phyloP scores from a whole-genome alignment of 1,139 yeast genomes.

The Scheffersomyces illinoinensis region DNA sequence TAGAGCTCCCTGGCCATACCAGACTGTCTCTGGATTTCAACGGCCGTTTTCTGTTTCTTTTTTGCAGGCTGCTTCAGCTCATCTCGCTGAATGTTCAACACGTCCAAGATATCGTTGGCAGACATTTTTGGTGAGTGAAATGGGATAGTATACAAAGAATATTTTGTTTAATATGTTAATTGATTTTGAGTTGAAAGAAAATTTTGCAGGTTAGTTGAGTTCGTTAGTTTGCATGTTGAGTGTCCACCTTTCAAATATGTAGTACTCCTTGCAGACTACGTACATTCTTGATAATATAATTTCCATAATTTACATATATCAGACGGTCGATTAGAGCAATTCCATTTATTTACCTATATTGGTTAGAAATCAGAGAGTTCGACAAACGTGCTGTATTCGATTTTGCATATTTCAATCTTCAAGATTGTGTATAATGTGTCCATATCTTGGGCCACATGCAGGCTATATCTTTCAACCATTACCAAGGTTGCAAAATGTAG shows the following conservation, averaged over 20 bases:
- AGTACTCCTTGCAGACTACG: neutral
- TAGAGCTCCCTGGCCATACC: constrained; percentile 93
- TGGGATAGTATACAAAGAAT: neutral
- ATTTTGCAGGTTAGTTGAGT: neutral
- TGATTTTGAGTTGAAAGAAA: neutral
- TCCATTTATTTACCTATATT: too few species aligned
- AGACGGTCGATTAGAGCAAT: too few species aligned
- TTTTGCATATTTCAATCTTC: too few species aligned
- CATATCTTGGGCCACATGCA: too few species aligned
- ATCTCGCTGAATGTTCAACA: constrained; percentile 62
- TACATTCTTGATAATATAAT: neutral
- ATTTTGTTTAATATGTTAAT: neutral
- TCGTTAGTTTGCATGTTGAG: neutral
- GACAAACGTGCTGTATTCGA: too few species aligned
- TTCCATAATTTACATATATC: too few species aligned
- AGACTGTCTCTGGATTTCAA: constrained; percentile 45
- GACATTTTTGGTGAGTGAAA: constrained; percentile 31
- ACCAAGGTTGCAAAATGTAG: too few species aligned
- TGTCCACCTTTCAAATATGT: neutral
- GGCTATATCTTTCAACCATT: too few species aligned
- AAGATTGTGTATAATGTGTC: too few species aligned
- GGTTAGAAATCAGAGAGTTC: too few species aligned
- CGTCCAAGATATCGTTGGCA: constrained; percentile 73
- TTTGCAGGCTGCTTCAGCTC: constrained; percentile 36
- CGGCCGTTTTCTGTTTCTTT: constrained; percentile 38